A percentile compares a stretch with the other conserved stretches of the same genome.
Conservation (phyloP, 2,329 filamentous ascomycete genomes). For the Aspergillus sp. region DNA sequence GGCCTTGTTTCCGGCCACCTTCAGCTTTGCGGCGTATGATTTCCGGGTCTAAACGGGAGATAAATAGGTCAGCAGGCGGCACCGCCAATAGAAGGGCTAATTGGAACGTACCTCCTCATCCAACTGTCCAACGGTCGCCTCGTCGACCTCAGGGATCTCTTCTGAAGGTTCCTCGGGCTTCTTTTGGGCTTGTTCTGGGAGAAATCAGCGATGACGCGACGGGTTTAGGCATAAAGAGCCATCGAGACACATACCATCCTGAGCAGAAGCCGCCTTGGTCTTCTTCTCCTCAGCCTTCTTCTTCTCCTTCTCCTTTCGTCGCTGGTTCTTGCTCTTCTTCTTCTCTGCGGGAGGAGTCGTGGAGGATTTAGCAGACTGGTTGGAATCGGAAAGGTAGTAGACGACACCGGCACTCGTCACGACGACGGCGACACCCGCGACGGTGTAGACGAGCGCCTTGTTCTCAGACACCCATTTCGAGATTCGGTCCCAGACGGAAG, state of each 20-base stretch:
- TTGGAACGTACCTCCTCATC: conserved; percentile 45
- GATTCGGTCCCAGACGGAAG: conserved; percentile 84
- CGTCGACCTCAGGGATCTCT: conserved; percentile 66
- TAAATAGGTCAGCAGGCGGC: conserved; percentile 2
- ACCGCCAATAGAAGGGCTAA: not conserved
- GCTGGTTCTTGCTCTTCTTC: conserved; percentile 87
- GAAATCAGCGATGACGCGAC: not conserved
- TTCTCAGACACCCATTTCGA: conserved; percentile 92
- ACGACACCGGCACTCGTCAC: conserved; percentile 88
- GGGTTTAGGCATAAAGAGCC: conserved; percentile 26
- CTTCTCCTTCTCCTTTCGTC: conserved; percentile 68
- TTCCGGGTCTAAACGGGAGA: conserved; percentile 65
- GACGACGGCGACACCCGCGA: conserved; percentile 89
- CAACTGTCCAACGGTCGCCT: conserved; percentile 48
- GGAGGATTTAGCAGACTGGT: conserved; percentile 41
- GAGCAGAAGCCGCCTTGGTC: conserved; percentile 47
- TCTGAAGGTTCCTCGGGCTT: conserved; percentile 55
- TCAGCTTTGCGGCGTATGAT: conserved; percentile 85
- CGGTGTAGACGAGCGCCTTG: conserved; percentile 92
- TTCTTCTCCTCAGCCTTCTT: conserved; percentile 52
- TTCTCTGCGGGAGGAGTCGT: conserved; percentile 43
- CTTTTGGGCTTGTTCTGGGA: conserved; percentile 43
- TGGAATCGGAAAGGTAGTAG: conserved; percentile 74
- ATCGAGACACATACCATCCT: conserved; percentile 36
- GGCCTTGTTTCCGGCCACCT: conserved; percentile 93